Percentiles rank a stretch among this genome's conserved stretches.
Evolutionary conservation across 2,329 filamentous ascomycete species (phyloP).

Genomic region (Curvularia spicifera): DNA sequence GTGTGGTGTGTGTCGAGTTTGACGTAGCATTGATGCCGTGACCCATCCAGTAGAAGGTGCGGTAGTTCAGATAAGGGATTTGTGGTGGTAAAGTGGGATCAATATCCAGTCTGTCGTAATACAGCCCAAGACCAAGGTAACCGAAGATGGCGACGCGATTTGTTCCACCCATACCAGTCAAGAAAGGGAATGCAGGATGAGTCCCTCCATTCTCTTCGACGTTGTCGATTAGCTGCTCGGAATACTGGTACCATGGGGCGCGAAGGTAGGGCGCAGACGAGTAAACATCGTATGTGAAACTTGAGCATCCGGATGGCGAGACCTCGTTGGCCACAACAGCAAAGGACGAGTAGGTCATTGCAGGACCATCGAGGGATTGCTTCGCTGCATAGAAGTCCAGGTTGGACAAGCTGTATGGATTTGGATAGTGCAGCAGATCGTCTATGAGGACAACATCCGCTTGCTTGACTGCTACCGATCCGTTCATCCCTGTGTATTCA

Average conservation of each 20-base stretch:
- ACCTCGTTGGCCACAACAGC: slow-evolving; percentile 70
- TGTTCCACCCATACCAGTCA: slow-evolving; percentile 73
- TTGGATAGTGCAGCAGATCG: slow-evolving; percentile 67
- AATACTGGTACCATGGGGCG: slow-evolving; percentile 73
- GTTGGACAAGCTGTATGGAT: slow-evolving; percentile 63
- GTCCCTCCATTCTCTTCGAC: slow-evolving; percentile 67
- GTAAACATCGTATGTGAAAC: slow-evolving; percentile 71
- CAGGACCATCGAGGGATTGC: slow-evolving; percentile 71
- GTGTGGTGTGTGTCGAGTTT: slow-evolving; percentile 69
- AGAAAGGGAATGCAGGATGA: slow-evolving; percentile 72
- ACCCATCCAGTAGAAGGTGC: slow-evolving; percentile 71
- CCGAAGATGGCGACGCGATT: slow-evolving; percentile 72
- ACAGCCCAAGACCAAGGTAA: slow-evolving; percentile 68
- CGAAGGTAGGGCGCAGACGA: slow-evolving; percentile 69
- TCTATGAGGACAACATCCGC: slow-evolving; percentile 72
- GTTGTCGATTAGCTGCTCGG: slow-evolving; percentile 70
- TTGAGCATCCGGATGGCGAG: slow-evolving; percentile 70
- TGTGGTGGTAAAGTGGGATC: slow-evolving; percentile 71
- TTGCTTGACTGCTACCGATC: slow-evolving; percentile 70
- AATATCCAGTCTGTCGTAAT: slow-evolving; percentile 65
- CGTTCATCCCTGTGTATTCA: slow-evolving; percentile 71
- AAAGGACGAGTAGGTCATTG: slow-evolving; percentile 76
- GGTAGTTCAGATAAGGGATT: slow-evolving; percentile 65
- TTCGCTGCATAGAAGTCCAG: slow-evolving; percentile 73
- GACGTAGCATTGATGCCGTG: slow-evolving; percentile 67